A percentile compares a stretch with the other conserved stretches of the same genome.
Conservation (phyloP, 108 stramenopile species). For the Aurantiochytrium sp. region DNA sequence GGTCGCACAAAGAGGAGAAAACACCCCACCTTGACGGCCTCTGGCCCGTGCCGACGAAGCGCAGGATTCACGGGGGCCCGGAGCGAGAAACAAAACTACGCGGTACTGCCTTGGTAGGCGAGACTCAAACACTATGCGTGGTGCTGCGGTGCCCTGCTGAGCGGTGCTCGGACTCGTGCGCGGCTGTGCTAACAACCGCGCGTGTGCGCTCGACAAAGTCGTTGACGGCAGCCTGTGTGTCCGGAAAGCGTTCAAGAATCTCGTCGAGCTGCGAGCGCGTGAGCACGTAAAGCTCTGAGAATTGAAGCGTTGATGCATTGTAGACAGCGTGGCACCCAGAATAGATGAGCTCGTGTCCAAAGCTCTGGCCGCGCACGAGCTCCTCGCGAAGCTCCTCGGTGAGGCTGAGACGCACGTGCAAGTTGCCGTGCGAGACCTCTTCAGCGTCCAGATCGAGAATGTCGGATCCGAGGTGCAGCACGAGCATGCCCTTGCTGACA, state of each 20-base stretch:
- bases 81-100: no score
- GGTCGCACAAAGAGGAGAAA: no score
- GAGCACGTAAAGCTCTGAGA: not conserved
- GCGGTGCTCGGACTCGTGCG: not conserved
- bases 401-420: not conserved
- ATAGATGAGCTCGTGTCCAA: slow-evolving; percentile 25
- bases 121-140: no score
- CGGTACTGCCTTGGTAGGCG: no score
- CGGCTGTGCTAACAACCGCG: not conserved
- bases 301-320: not conserved
- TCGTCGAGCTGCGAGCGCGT: not conserved
- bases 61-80: no score
- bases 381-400: not conserved
- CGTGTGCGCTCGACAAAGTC: not conserved
- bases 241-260: not conserved
- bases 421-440: not conserved
- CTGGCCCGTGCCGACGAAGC: no score
- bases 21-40: no score
- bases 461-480: not conserved
- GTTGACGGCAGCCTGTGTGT: not conserved
- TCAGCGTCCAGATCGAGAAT: not conserved
- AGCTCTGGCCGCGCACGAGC: not conserved
- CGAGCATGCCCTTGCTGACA: not conserved
- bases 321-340: not conserved
- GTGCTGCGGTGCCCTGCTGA: no score